Evolutionary conservation across 345 rosid genomes (phyloP).

Genomic region (Gossypium anomalum): DNA sequence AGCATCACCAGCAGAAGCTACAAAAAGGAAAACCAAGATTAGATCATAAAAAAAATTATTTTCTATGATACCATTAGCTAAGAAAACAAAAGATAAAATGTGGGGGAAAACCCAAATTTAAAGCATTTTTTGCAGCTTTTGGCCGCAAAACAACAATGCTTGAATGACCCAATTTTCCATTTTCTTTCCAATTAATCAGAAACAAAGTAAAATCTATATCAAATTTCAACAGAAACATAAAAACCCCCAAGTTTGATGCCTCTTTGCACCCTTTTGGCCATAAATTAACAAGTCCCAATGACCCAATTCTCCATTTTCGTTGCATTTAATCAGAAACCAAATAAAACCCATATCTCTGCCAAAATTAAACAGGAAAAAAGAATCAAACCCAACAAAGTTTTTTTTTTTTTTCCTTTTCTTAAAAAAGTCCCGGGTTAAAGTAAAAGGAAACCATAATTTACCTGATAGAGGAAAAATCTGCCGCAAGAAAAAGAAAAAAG

Average conservation of each 20-base stretch:
- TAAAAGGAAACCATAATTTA: not conserved
- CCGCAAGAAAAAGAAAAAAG: not conserved
- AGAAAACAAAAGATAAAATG: not conserved
- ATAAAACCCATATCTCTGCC: not conserved
- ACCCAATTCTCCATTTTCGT: not conserved
- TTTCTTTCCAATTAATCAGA: not conserved
- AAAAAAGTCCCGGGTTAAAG: not conserved
- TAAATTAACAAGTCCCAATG: not conserved
- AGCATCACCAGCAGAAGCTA: not conserved
- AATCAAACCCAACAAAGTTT: not conserved
- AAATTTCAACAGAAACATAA: not conserved
- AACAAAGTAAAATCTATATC: not conserved
- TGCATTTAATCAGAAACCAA: not conserved
- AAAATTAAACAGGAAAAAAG: not conserved
- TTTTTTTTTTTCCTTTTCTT: not conserved
- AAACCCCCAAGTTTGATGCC: not conserved
- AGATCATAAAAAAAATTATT: not conserved
- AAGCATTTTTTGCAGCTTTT: not conserved
- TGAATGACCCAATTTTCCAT: not conserved
- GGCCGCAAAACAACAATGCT: not conserved
- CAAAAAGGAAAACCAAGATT: slow-evolving; percentile 5
- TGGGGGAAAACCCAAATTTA: not conserved
- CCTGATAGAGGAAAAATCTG: not conserved
- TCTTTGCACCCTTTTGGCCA: not conserved
- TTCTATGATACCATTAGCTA: not conserved